These are phyloP conservation scores for Reutealis trisperma DNA, from an alignment of 345 rosid species.

Conservation along the genomic window DNA sequence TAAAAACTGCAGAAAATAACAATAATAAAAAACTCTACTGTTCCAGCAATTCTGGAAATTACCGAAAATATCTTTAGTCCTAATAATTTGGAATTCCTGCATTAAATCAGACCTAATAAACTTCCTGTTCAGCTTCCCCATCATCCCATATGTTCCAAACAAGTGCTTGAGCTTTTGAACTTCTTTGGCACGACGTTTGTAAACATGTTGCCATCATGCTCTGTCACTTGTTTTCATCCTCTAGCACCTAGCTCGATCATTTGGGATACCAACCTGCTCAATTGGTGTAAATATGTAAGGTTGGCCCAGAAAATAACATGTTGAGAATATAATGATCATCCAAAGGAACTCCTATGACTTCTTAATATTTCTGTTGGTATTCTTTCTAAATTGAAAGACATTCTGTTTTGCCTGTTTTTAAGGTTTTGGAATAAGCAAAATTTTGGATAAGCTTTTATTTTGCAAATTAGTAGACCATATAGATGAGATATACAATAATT, in stretches of 20 bases:
- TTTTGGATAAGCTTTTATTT: background rate
- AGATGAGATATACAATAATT: background rate
- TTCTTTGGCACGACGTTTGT: too few relatives aligned
- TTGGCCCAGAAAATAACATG: background rate
- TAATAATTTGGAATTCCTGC: too few relatives aligned
- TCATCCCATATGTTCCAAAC: too few relatives aligned
- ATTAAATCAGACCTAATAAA: too few relatives aligned
- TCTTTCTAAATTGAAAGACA: background rate
- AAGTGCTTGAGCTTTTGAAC: too few relatives aligned
- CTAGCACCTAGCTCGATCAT: background rate
- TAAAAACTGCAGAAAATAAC: too few relatives aligned
- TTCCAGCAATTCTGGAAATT: too few relatives aligned
- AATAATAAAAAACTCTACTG: too few relatives aligned
- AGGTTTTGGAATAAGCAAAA: background rate
- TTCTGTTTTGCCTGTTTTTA: background rate
- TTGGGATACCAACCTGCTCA: background rate
- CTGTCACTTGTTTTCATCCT: conserved; percentile 2
- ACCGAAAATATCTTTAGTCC: too few relatives aligned
- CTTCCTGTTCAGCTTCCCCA: too few relatives aligned
- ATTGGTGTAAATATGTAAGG: background rate
- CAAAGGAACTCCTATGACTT: background rate
- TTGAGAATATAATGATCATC: background rate
- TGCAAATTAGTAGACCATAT: background rate
- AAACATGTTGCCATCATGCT: too few relatives aligned
- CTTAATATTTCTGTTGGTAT: background rate